Evolutionary conservation across 1,284 basidiomycete species (phyloP), one percentile per base, ranked within the genome.

Genomic region (Marasmius oreades): DNA sequence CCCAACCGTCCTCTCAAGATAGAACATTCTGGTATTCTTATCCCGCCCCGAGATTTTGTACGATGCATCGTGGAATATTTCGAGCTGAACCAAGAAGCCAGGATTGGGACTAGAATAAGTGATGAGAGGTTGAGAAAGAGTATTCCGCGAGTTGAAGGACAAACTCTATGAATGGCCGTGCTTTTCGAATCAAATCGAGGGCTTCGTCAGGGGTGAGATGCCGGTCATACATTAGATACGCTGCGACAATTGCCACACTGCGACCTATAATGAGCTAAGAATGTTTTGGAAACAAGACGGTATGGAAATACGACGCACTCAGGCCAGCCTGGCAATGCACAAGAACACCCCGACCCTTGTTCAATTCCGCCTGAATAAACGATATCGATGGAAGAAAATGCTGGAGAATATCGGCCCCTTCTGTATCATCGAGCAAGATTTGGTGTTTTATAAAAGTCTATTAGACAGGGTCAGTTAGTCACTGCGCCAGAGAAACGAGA

Each of bases 251-350:
- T 0, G 90, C 88, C 14, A 87, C 85, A 61, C 89, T 92, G 23
- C 93, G 81, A 64, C 90, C 90, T 92, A 61, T 11, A 37, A 52
- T 51, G 36, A 26, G 24, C 24, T 23, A 20, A 5, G 22, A 11
- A 14, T 12, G 26, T 43, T 39, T 23, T 34, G 22, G 37, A 33
- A 22, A 26, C n/a, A 26, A 34, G 36, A n/a, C 52, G 24, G 43
- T n/a, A 46, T 20, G 43, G 26, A 45, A 33, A 36, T 4, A 39
- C 20, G 45, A 82, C 88, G 67, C 70, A 92, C 91, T 93, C 72
- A 93, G 80, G 23, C 92, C 92, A 23, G 91, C 92, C 56, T 90
- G 85, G 67, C 93, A 95, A 69, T 95, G 93, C 0, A 95, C 89
- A 16, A 95, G 75, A 0, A 95, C 88, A 1, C 88, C 87, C 26